phyloP scores from a whole-genome alignment of 2,329 filamentous ascomycete genomes.

The Thermomyces lanuginosus region DNA sequence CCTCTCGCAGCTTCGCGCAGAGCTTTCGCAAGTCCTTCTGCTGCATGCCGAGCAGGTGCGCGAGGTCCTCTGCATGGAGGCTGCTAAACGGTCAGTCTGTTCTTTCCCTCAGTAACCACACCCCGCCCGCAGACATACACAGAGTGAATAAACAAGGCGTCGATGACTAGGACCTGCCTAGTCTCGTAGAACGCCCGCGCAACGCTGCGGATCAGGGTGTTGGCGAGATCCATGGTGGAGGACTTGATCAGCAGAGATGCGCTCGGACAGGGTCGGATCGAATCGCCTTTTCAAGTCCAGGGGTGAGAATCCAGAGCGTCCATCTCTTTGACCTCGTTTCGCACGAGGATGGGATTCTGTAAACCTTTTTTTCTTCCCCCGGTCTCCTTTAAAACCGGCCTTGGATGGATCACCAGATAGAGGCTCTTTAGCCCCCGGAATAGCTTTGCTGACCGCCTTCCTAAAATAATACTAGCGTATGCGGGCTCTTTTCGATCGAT shows the following conservation, averaged over 20 bases:
- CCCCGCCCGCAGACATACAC: slow-evolving; percentile 34
- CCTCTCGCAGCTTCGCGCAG: slow-evolving; percentile 68
- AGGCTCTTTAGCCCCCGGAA: no score
- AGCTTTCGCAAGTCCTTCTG: slow-evolving; percentile 83
- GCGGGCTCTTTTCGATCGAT: background rate
- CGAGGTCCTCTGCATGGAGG: slow-evolving; percentile 74
- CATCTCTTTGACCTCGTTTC: no score
- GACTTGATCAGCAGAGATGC: background rate
- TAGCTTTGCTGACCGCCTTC: no score
- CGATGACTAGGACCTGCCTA: slow-evolving; percentile 64
- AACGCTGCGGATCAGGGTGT: slow-evolving; percentile 71
- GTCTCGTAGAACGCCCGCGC: slow-evolving; percentile 76
- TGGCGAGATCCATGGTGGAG: slow-evolving; percentile 44
- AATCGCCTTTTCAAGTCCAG: no score
- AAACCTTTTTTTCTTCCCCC: no score
- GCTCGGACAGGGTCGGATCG: no score
- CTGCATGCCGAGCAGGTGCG: slow-evolving; percentile 74
- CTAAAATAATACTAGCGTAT: background rate
- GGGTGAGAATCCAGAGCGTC: no score
- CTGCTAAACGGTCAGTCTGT: slow-evolving; percentile 19
- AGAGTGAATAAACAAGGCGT: slow-evolving; percentile 61
- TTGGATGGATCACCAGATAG: no score
- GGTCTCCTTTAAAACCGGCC: no score
- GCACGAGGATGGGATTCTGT: no score
- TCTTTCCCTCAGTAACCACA: slow-evolving; percentile 1